Conservation (phyloP, 2,329 filamentous ascomycete species). For the Hirsutella rhossiliensis region DNA sequence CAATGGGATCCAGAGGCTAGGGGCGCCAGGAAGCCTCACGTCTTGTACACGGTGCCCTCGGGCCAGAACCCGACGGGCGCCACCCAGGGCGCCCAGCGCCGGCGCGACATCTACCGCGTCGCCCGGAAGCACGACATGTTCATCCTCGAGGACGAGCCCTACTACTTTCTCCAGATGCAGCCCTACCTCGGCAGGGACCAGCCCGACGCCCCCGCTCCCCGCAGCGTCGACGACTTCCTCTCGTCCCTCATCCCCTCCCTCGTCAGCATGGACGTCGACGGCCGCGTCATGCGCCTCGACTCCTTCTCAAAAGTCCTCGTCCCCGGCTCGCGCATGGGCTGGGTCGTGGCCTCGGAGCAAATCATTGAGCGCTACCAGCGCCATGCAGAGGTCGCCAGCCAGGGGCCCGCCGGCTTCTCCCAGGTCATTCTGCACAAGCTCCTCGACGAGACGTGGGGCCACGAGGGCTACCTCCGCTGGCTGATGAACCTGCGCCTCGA, state of each 20-base stretch:
- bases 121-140: slow-evolving; percentile 75
- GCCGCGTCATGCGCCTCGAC: slow-evolving; percentile 80
- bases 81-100: slow-evolving; percentile 57
- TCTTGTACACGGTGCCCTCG: slow-evolving; percentile 53
- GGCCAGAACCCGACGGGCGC: slow-evolving; percentile 89
- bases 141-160: slow-evolving; percentile 88
- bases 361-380: slow-evolving; percentile 72
- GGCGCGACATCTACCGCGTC: slow-evolving; percentile 62
- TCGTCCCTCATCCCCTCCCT: slow-evolving; percentile 49
- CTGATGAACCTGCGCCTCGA: slow-evolving; percentile 67
- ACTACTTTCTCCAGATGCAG: slow-evolving; percentile 87
- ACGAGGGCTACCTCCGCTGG: slow-evolving; percentile 82
- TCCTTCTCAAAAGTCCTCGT: slow-evolving; percentile 88
- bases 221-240: slow-evolving; percentile 60
- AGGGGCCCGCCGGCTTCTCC: slow-evolving; percentile 74
- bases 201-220: slow-evolving; percentile 40
- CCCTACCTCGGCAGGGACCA: slow-evolving; percentile 49
- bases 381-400: slow-evolving; percentile 72
- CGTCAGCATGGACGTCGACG: slow-evolving; percentile 72
- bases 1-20: slow-evolving; percentile 34
- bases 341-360: slow-evolving; percentile 81
- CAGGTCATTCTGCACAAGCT: slow-evolving; percentile 81
- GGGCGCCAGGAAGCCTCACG: slow-evolving; percentile 36
- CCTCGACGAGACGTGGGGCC: slow-evolving; percentile 89
- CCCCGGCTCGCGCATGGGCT: slow-evolving; percentile 71